phyloP scores from a whole-genome alignment of 192 early-diverging fungal species.

The Oehlia diaphana region DNA sequence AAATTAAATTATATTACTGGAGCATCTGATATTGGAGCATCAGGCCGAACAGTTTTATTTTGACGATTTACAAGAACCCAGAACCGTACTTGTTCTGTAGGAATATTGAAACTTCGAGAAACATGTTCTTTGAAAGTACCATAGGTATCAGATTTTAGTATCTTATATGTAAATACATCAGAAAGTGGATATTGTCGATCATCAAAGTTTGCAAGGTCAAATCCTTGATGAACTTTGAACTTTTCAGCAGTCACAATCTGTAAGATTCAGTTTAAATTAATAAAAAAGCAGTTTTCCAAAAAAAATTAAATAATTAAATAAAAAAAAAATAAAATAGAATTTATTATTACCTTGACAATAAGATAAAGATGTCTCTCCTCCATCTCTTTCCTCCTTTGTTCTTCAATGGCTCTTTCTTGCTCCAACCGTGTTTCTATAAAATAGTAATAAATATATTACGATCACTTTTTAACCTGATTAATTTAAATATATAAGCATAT shows the following conservation, averaged over 20 bases:
- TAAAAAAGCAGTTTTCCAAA: not conserved
- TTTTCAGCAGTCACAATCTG: slow-evolving; percentile 68
- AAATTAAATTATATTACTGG: slow-evolving; percentile 44
- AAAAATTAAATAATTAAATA: too few species aligned
- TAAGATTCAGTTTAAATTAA: not conserved
- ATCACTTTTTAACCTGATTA: not conserved
- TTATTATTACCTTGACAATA: slow-evolving; percentile 50
- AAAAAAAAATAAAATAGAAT: too few species aligned
- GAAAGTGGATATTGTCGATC: slow-evolving; percentile 42
- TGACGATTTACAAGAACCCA: slow-evolving; percentile 83
- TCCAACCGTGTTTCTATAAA: slow-evolving; percentile 52
- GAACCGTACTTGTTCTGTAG: slow-evolving; percentile 63
- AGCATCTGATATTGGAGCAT: slow-evolving; percentile 57
- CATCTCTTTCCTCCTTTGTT: slow-evolving; percentile 63
- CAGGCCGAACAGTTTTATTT: slow-evolving; percentile 90
- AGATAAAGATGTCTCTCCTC: slow-evolving; percentile 72
- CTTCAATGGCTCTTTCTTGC: slow-evolving; percentile 61
- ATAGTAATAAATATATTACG: not conserved
- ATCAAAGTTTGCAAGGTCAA: slow-evolving; percentile 84
- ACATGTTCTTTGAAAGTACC: slow-evolving; percentile 56
- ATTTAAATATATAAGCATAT: not conserved
- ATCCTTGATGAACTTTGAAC: slow-evolving; percentile 73
- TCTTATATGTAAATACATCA: slow-evolving; percentile 37
- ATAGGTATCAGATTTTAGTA: slow-evolving; percentile 59
- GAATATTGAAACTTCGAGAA: slow-evolving; percentile 44